These are phyloP conservation scores for Scytalidium sp. DNA, from an alignment of 2,329 filamentous ascomycete species.

Conservation along the genomic window DNA sequence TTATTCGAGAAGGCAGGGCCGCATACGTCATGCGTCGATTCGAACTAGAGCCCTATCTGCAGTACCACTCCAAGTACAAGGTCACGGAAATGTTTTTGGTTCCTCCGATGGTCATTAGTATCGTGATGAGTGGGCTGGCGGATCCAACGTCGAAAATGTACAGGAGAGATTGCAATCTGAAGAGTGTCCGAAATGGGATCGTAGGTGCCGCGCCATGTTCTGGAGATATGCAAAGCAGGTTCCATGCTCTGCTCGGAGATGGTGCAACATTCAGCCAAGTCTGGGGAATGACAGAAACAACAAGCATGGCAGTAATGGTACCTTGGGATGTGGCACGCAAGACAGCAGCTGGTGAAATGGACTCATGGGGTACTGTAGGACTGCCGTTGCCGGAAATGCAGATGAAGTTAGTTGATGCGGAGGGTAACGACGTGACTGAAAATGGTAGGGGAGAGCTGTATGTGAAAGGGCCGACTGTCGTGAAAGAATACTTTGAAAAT, in stretches of 20 bases:
- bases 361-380: conserved; percentile 48
- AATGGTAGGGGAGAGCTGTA: conserved; percentile 48
- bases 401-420: conserved; percentile 24
- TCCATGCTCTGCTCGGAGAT: conserved; percentile 36
- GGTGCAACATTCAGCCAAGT: conserved; percentile 42
- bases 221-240: conserved; percentile 32
- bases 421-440: conserved; percentile 20
- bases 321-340: conserved; percentile 47
- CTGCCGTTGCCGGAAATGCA: conserved; percentile 36
- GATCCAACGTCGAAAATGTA: conserved; percentile 17
- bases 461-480: conserved; percentile 68
- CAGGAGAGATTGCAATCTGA: too few relatives aligned
- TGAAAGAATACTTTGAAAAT: conserved; percentile 71
- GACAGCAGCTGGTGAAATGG: too few relatives aligned
- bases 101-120: conserved; percentile 70
- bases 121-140: conserved; percentile 43
- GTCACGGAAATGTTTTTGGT: conserved; percentile 67
- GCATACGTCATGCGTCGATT: conserved; percentile 5
- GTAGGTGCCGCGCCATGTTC: conserved; percentile 48
- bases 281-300: conserved; percentile 52
- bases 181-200: conserved; percentile 45
- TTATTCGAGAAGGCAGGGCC: conserved; percentile 11
- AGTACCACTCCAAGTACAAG: conserved; percentile 62
- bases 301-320: conserved; percentile 18
- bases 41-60: too few relatives aligned